These are phyloP conservation scores for Malassezia sympodialis DNA, from an alignment of 1,284 basidiomycete species.

Conservation along the genomic window DNA sequence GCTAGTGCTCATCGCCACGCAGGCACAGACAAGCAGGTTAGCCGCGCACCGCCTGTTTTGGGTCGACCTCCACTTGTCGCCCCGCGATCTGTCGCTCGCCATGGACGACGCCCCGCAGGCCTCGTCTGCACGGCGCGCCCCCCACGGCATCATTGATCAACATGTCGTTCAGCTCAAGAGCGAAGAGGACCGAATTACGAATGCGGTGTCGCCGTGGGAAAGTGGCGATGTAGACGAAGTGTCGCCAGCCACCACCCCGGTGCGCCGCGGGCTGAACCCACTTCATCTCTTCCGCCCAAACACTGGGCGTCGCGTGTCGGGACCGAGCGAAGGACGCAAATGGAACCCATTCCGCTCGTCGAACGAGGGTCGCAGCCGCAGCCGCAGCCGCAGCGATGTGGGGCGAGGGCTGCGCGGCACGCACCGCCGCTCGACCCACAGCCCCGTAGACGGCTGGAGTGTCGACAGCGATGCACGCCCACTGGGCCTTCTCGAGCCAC, in stretches of 20 bases:
- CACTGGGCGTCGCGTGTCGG: neutral
- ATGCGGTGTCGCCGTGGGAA: neutral
- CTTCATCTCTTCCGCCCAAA: neutral
- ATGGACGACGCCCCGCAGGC: neutral
- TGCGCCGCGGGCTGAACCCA: neutral
- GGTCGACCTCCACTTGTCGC: neutral
- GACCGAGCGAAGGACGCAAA: neutral
- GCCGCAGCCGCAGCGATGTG: neutral
- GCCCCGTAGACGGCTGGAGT: neutral
- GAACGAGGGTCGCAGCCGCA: neutral
- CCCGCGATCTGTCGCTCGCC: neutral
- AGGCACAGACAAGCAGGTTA: neutral
- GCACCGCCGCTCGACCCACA: neutral
- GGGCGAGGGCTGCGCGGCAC: neutral
- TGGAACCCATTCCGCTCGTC: neutral
- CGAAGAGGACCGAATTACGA: neutral
- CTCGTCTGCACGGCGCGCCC: neutral
- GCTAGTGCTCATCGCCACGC: neutral
- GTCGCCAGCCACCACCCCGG: neutral
- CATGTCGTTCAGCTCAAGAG: neutral
- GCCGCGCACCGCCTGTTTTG: neutral
- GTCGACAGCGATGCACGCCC: neutral
- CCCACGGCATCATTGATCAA: neutral
- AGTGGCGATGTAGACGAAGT: neutral
- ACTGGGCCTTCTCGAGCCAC: neutral